Conservation (phyloP, 805 yeast species). For the Suhomyces sp. region DNA sequence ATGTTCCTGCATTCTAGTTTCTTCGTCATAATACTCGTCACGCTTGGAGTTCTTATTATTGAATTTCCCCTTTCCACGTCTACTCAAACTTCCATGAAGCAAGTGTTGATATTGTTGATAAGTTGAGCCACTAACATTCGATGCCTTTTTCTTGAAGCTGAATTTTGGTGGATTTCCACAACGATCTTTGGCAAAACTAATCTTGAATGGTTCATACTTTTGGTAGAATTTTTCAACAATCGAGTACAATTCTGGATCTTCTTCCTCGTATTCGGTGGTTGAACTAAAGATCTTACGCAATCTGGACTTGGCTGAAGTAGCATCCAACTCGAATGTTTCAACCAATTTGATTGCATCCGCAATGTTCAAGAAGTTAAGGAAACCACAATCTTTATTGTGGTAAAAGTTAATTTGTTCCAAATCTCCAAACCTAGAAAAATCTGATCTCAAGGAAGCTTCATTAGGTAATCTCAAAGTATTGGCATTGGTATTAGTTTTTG, state of each 20-base stretch:
- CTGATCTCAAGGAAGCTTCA: slow-evolving; percentile 52
- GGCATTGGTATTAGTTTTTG: neutral
- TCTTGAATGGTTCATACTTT: slow-evolving; percentile 53
- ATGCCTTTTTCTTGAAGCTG: slow-evolving; percentile 43
- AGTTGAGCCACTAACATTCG: slow-evolving; percentile 18
- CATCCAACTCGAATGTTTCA: slow-evolving; percentile 47
- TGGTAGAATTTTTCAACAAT: slow-evolving; percentile 29
- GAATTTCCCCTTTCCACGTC: slow-evolving; percentile 5
- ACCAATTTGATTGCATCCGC: slow-evolving; percentile 63
- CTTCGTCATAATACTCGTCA: slow-evolving; percentile 11
- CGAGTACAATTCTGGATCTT: slow-evolving; percentile 30
- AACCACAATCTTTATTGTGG: slow-evolving; percentile 70
- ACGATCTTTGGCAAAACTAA: slow-evolving; percentile 74
- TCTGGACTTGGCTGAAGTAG: slow-evolving; percentile 18
- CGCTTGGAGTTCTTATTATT: neutral
- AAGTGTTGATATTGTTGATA: slow-evolving; percentile 15
- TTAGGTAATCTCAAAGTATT: slow-evolving; percentile 25
- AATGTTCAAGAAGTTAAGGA: slow-evolving; percentile 68
- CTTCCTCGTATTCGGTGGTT: slow-evolving; percentile 12
- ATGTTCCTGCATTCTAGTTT: slow-evolving; percentile 9
- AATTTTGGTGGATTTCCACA: slow-evolving; percentile 74
- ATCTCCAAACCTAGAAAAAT: slow-evolving; percentile 65
- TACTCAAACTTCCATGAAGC: slow-evolving; percentile 10
- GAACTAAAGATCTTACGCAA: slow-evolving; percentile 55
- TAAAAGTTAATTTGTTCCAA: slow-evolving; percentile 75